phyloP scores from a whole-genome alignment of 352 stramenopile species.

The Pythium biforme region DNA sequence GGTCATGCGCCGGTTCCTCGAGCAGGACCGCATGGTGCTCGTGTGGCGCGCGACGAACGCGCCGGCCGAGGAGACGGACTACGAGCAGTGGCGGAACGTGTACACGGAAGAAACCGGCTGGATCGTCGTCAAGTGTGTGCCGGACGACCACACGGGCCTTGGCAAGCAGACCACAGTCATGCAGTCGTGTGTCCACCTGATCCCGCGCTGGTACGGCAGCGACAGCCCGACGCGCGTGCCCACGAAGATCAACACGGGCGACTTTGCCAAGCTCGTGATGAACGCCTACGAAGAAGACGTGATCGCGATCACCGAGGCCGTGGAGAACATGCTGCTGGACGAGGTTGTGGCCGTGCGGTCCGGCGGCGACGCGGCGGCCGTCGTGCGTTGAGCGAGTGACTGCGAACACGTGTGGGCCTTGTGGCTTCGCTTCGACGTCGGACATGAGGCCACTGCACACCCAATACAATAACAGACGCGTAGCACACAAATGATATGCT shows the following conservation, averaged over 20 bases:
- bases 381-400: neutral
- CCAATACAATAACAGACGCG: too few relatives aligned
- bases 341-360: conserved; percentile 20
- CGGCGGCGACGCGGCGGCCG: neutral
- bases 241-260: conserved; percentile 33
- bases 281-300: conserved; percentile 56
- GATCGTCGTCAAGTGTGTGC: conserved; percentile 49
- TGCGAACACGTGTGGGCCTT: too few relatives aligned
- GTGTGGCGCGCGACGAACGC: conserved; percentile 45
- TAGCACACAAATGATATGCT: too few relatives aligned
- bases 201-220: conserved; percentile 25
- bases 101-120: conserved; percentile 68
- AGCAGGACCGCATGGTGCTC: conserved; percentile 45
- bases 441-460: too few relatives aligned
- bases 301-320: conserved; percentile 41
- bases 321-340: conserved; percentile 54
- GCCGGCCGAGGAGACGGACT: conserved; percentile 32
- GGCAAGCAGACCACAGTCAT: conserved; percentile 29
- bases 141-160: conserved; percentile 8
- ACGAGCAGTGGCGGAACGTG: conserved; percentile 40
- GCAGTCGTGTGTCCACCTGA: conserved; percentile 46
- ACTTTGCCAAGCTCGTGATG: conserved; percentile 56
- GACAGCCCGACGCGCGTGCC: conserved; percentile 6
- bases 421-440: too few relatives aligned
- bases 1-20: conserved; percentile 49